phyloP scores from a whole-genome alignment of 2,329 filamentous ascomycete genomes.

The Magnaporthiopsis poae region DNA sequence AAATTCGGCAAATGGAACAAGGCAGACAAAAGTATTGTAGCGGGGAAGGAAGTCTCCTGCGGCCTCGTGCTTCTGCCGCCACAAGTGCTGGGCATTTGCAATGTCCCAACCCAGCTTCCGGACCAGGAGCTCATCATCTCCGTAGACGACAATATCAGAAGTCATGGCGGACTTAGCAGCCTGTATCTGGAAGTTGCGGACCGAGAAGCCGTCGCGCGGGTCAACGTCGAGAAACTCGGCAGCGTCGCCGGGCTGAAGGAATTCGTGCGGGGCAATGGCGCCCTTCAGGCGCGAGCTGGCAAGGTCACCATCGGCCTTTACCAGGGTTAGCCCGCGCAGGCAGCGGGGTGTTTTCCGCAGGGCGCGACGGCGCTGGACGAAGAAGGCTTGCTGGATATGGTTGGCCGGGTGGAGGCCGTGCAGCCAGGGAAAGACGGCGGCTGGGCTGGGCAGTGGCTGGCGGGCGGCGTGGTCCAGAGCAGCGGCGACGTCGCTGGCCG shows the following conservation, averaged over 20 bases:
- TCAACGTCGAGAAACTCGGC: constrained; percentile 72
- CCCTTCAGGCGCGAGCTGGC: constrained; percentile 69
- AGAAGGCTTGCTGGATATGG: constrained; percentile 80
- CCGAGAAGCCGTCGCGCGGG: constrained; percentile 82
- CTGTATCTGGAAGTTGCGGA: constrained; percentile 96
- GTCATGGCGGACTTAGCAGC: constrained; percentile 75
- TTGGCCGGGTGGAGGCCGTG: constrained; percentile 88
- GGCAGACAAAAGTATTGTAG: constrained; percentile 77
- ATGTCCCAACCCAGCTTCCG: constrained; percentile 59
- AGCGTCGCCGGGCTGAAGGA: constrained; percentile 46
- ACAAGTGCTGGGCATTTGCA: constrained; percentile 64
- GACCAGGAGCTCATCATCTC: constrained; percentile 54
- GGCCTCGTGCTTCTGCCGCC: constrained; percentile 56
- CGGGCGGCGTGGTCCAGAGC: constrained; percentile 68
- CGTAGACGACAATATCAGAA: constrained; percentile 89
- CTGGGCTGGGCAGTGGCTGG: constrained; percentile 73
- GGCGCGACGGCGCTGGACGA: constrained; percentile 65
- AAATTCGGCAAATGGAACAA: constrained; percentile 57
- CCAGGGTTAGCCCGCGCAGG: constrained; percentile 69
- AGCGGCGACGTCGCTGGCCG: constrained; percentile 55
- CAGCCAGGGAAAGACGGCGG: constrained; percentile 89
- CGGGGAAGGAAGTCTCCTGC: constrained; percentile 44
- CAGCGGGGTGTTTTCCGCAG: constrained; percentile 63
- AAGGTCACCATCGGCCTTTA: constrained; percentile 81
- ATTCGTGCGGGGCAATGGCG: constrained; percentile 71